Evolutionary conservation across 495 filamentous ascomycete genomes (phyloP).

Genomic region (Penicillium nucicola): DNA sequence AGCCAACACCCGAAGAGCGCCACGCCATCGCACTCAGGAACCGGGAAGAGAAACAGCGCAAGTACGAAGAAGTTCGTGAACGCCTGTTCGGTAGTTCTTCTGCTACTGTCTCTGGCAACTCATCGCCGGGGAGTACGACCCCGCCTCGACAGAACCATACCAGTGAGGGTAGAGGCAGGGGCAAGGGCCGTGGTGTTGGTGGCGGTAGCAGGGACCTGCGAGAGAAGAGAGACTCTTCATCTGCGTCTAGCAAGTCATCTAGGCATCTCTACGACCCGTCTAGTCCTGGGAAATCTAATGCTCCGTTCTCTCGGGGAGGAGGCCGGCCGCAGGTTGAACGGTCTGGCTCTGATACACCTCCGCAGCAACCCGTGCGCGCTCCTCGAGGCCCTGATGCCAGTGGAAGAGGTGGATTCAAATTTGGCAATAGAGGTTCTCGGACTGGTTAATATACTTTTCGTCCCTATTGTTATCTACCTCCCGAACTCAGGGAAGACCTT

Average conservation of each 20-base stretch:
- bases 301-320: constrained; percentile 50
- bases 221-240: constrained; percentile 48
- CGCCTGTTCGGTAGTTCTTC: constrained; percentile 71
- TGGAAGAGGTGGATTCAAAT: constrained; percentile 71
- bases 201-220: constrained; percentile 33
- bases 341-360: constrained; percentile 40
- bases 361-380: constrained; percentile 58
- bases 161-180: constrained; percentile 36
- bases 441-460: constrained; percentile 24
- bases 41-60: constrained; percentile 81
- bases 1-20: constrained; percentile 67
- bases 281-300: constrained; percentile 59
- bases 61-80: constrained; percentile 81
- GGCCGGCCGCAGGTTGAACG: constrained; percentile 35
- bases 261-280: constrained; percentile 72
- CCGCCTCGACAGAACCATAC: constrained; percentile 51
- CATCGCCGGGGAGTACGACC: constrained; percentile 60
- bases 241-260: constrained; percentile 37
- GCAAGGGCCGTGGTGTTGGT: constrained; percentile 37
- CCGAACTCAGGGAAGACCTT: constrained; percentile 42
- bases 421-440: constrained; percentile 48
- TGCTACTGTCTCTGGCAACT: constrained; percentile 44
- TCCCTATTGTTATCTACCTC: not conserved
- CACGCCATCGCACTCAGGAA: constrained; percentile 69
- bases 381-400: constrained; percentile 75